These are phyloP conservation scores for Parietichytrium sp. DNA, from an alignment of 108 stramenopile genomes.

Conservation along the genomic window DNA sequence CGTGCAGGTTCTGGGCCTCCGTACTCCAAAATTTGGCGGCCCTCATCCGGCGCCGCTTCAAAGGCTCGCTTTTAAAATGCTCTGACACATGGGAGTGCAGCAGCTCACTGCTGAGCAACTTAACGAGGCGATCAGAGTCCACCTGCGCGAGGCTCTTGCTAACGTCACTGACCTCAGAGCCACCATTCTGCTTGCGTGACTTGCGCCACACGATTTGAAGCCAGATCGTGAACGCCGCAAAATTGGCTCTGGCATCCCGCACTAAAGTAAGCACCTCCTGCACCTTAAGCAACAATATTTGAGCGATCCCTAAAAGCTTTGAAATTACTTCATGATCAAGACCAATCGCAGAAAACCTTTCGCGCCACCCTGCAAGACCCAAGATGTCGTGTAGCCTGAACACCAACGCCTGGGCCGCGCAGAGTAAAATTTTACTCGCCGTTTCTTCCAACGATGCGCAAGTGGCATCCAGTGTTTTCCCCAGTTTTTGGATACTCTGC, in stretches of 20 bases:
- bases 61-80: slow-evolving; percentile 13
- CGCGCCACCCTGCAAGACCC: slow-evolving; percentile 22
- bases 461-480: neutral
- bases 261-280: neutral
- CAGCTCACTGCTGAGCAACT: neutral
- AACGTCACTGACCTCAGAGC: neutral
- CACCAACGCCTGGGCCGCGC: slow-evolving; percentile 7
- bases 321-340: neutral
- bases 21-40: neutral
- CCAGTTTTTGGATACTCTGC: slow-evolving; percentile 6
- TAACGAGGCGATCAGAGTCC: neutral
- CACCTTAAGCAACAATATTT: neutral
- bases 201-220: slow-evolving; percentile 23
- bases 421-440: neutral
- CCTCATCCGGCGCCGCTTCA: neutral
- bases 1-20: neutral
- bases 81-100: neutral
- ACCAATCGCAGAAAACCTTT: neutral
- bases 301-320: neutral
- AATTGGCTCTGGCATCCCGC: slow-evolving; percentile 15
- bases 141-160: slow-evolving; percentile 17
- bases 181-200: neutral
- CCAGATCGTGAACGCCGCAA: slow-evolving; percentile 32
- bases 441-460: slow-evolving; percentile 32
- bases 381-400: neutral